These are phyloP conservation scores for Fusarium pininemorale DNA, from an alignment of 2,329 filamentous ascomycete species.

Conservation along the genomic window DNA sequence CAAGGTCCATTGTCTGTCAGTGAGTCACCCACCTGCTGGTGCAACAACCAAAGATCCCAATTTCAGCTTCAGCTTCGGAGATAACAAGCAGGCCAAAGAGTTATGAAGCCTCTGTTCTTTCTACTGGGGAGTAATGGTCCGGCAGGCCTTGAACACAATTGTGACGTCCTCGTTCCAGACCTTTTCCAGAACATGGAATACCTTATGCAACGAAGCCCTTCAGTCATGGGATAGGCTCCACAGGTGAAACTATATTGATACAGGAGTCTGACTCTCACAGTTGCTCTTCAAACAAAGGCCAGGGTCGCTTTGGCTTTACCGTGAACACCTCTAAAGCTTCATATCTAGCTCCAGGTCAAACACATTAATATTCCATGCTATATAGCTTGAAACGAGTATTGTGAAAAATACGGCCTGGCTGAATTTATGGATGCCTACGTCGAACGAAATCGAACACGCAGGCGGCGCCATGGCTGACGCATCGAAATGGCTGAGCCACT, in stretches of 20 bases:
- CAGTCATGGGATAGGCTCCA: background rate
- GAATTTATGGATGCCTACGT: background rate
- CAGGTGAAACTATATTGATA: conserved; percentile 26
- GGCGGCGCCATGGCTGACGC: conserved; percentile 41
- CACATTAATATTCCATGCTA: background rate
- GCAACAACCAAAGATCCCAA: background rate
- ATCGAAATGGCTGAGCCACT: conserved; percentile 39
- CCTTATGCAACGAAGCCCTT: background rate
- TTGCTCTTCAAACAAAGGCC: background rate
- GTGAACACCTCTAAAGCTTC: background rate
- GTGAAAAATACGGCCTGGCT: conserved; percentile 7
- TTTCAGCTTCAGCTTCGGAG: background rate
- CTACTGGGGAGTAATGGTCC: background rate
- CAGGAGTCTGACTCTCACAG: background rate
- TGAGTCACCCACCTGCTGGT: background rate
- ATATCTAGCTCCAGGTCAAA: conserved; percentile 6
- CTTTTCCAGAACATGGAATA: conserved; percentile 15
- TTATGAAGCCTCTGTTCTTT: background rate
- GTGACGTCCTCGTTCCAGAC: background rate
- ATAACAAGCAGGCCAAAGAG: background rate
- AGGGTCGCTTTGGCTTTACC: conserved; percentile 3
- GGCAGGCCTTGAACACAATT: background rate
- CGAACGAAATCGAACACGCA: conserved; percentile 23
- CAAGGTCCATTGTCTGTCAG: background rate
- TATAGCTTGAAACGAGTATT: conserved; percentile 2